phyloP scores from a whole-genome alignment of 2,329 filamentous ascomycete genomes.

The Fusarium verrucosum region DNA sequence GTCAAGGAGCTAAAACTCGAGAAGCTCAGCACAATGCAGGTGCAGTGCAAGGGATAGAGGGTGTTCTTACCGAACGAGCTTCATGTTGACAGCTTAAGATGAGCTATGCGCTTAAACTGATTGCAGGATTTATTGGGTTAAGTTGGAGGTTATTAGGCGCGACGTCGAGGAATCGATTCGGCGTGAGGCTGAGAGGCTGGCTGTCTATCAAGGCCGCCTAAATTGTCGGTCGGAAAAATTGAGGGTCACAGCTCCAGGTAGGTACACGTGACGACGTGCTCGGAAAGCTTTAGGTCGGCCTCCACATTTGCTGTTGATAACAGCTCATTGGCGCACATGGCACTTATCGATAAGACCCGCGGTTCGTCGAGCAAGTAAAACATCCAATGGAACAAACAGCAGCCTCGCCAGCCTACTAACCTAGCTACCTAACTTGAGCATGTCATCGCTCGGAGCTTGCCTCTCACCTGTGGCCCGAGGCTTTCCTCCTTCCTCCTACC shows the following conservation, averaged over 20 bases:
- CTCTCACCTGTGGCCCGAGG: constrained; percentile 24
- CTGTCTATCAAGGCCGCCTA: constrained; percentile 32
- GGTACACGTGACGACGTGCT: constrained; percentile 34
- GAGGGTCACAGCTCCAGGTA: constrained; percentile 35
- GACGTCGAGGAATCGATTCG: constrained; percentile 34
- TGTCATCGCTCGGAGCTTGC: constrained; percentile 37
- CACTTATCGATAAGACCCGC: constrained; percentile 37
- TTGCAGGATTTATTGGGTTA: constrained; percentile 7
- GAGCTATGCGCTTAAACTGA: constrained; percentile 9
- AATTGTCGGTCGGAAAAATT: constrained; percentile 49
- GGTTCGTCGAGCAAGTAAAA: constrained; percentile 21
- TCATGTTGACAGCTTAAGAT: constrained; percentile 71
- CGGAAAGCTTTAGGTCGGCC: background rate
- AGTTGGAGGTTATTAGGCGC: constrained; percentile 28
- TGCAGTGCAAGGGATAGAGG: constrained; percentile 6
- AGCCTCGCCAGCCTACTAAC: constrained; percentile 39
- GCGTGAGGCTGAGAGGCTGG: constrained; percentile 46
- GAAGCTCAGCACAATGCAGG: constrained; percentile 36
- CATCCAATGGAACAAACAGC: constrained; percentile 22
- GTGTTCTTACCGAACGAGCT: constrained; percentile 87
- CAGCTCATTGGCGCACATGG: constrained; percentile 20
- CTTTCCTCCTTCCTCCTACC: constrained; percentile 18
- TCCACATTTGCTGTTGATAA: background rate
- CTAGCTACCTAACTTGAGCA: constrained; percentile 37
- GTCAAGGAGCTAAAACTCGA: constrained; percentile 34